Base-by-base conservation (phyloP, 2,329 filamentous ascomycete genomes). In the Cadophora sp. region DNA sequence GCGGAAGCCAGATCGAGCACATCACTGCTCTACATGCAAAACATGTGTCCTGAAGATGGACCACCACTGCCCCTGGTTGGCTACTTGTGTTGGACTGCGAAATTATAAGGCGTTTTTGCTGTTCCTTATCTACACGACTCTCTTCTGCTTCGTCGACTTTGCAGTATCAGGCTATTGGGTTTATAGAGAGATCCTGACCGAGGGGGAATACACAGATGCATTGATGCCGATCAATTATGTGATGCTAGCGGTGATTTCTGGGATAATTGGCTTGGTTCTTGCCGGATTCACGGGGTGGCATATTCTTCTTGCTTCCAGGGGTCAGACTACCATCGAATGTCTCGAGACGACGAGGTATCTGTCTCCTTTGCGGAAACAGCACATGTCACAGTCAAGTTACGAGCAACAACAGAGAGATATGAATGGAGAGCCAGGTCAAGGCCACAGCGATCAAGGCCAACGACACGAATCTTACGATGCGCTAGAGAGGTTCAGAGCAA, bases 21-120 rank as follows among this genome's bases (percentile, higher is more conserved):
- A 99, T 79, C 96, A 99, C 82, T 99, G 96, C 84, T 97, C 93
- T 13, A 96, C 94, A 4, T 99, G 96, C 81, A 89, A 91, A 73
- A 91, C 91, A 76, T 99, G 96, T 79, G 94, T 99, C 30, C 84
- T 99, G 79, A 99, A 99, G 84, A 99, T 99, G 96, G 96, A 99
- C 78, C 96, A 99, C 79, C 96, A 99, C 81, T 99, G 96, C 78
- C 96, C 96, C 18, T 99, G 96, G 96, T 85, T 99, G 59, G 95
- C 96, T 33, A 97, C 93, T 4, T 99, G 96, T 79, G 92, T 99
- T 67, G 96, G 96, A 22, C 83, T 99, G 71, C 89, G 88, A 76
- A 99, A 99, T 80, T 96, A 97, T 84, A 99, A 99, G 81, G 86
- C 94, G 0, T 99, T 99, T 77, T 79, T 99, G 62, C 85, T 98